Conservation (phyloP, 2,329 filamentous ascomycete species). For the Fusarium citri region DNA sequence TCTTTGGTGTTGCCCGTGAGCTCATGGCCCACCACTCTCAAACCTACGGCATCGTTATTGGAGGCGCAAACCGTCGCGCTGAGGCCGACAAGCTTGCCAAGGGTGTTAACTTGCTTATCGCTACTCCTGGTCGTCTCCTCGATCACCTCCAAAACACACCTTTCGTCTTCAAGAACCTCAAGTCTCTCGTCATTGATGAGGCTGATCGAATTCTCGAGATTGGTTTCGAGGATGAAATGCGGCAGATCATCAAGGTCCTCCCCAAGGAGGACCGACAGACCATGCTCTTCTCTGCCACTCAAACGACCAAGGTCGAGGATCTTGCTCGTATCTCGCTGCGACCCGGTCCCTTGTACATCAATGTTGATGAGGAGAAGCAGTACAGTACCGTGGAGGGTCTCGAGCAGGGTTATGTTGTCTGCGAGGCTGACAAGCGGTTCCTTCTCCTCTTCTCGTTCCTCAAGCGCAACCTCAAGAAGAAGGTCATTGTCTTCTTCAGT, state of each 20-base stretch:
- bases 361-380: constrained; percentile 90
- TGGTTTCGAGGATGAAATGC: constrained; percentile 98
- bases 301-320: constrained; percentile 98
- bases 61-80: constrained; percentile 88
- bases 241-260: constrained; percentile 93
- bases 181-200: constrained; percentile 94
- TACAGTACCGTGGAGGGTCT: constrained; percentile 92
- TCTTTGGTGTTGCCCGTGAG: constrained; percentile 93
- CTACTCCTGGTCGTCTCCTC: constrained; percentile 90
- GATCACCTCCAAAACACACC: constrained; percentile 95
- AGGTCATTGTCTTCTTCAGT: constrained; percentile 97
- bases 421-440: constrained; percentile 94
- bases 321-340: constrained; percentile 92
- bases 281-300: constrained; percentile 98
- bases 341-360: constrained; percentile 93
- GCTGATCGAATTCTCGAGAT: constrained; percentile 97
- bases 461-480: constrained; percentile 90
- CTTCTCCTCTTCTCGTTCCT: constrained; percentile 93
- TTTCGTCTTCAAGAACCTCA: constrained; percentile 92
- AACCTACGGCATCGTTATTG: constrained; percentile 95
- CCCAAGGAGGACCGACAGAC: constrained; percentile 90
- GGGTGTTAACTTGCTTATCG: constrained; percentile 94
- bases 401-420: constrained; percentile 95
- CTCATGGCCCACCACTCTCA: constrained; percentile 94
- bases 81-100: constrained; percentile 95